Base-by-base conservation (phyloP, 257 asterid species). In the Solanum medicagineum region DNA sequence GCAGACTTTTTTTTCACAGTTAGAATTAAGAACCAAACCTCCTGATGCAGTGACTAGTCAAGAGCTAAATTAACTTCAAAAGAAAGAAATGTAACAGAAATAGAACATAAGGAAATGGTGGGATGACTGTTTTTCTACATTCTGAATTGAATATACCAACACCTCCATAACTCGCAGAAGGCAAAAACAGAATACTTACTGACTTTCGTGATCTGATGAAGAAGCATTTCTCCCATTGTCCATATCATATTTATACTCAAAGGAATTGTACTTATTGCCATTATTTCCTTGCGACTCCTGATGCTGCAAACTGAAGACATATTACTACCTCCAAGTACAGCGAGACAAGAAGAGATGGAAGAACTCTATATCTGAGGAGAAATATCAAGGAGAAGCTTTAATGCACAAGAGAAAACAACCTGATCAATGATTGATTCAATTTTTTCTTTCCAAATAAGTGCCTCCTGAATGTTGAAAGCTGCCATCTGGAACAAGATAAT, bases 391-490 rank as follows among this genome's bases (percentile, higher is more conserved):
- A 5, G 83, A 53, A 79, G 45, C 26, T 16, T 26, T 79, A 26
- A 53, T 51, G 60, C 65, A 79, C 45, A 26, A 53, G 83, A 16
- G 79, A 82, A 85, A 86, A 47, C 24, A 85, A 95, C 99, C 99
- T 93, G 98, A 92, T 95, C 99, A 84, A 95, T 95, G 80, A 93
- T 92, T 88, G 89, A 92, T 90, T 95, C 97, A 70, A 95, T 91
- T 89, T 94, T 94, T 86, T 93, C 95, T 87, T 94, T 95, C 99
- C 98, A 95, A 80, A 87, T 75, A 79, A 94, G 94, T 80, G 98
- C 97, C 92, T 95, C 98, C 92, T 94, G 98, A 86, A 95, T 95
- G 91, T 94, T 94, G 92, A 92, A 95, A 92, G 99, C 97, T 86
- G 99, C 99, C 99, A 95, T 94, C 99, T 95, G 95, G 89, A 87